Base-by-base conservation (phyloP, 1,284 basidiomycete species). In the Ustilago hordei region DNA sequence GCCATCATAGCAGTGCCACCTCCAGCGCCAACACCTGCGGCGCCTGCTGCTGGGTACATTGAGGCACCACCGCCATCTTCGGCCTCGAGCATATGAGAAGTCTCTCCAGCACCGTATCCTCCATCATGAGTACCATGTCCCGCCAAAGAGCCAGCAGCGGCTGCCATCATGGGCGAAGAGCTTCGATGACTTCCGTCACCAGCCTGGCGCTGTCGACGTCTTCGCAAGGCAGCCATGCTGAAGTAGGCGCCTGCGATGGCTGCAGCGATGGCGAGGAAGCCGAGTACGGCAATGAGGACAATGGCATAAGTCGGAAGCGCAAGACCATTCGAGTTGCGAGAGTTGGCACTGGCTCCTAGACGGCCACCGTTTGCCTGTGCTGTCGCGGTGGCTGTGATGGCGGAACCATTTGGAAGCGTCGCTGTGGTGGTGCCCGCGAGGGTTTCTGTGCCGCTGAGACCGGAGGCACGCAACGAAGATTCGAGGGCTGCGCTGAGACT, bases 281-380 rank as follows among this genome's bases (percentile, higher is more conserved):
- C 81, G 11, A 83, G 75, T 35, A 83, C 79, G n/a, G 75, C 69
- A 47, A 83, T 83, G 43, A 83, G 71, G 8, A 80, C 81, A 56
- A 83, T 83, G 15, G 81, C 81, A 28, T 79, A 83, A 9, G 55
- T 64, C 2, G 81, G 81, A 19, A 82, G 60, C 8, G 69, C 72
- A 15, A 69, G 72, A 11, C 72, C 75, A 45, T 75, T 75, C 19
- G 61, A 56, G 23, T 71, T 69, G 36, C 58, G 54, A 8, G 32
- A n/a, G 48, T 48, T 60, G 39, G 34, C 39, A 12, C 48, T 36
- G 38, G 57, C 76, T 55, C 63, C 66, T 0, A 80, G 72, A 39
- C 67, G 62, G 13, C 68, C 68, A 6, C 81, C 81, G 39, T 83
- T 83, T 50, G 81, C 81, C 41, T 75, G 68, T 6, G 68, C 81